phyloP scores from a whole-genome alignment of 2,329 filamentous ascomycete genomes.

The Cryoendolithus antarcticus region DNA sequence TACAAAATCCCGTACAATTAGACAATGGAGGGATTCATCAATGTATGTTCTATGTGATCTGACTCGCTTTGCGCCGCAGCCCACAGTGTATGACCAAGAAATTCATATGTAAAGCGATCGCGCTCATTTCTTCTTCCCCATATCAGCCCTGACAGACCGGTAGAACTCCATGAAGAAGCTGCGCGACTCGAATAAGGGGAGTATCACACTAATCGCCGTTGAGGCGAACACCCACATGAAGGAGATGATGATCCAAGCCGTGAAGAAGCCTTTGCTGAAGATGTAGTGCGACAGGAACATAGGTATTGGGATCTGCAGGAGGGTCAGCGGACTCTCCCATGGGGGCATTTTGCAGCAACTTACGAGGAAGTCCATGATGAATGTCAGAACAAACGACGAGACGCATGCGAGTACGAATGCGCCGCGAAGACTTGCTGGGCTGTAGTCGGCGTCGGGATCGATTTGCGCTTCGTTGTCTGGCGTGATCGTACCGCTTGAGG shows the following conservation, averaged over 20 bases:
- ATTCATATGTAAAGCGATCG: too few relatives aligned
- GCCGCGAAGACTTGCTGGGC: constrained; percentile 21
- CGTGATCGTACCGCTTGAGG: not conserved
- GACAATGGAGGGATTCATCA: too few relatives aligned
- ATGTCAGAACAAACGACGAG: constrained; percentile 24
- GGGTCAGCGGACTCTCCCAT: too few relatives aligned
- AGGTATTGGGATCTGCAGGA: constrained; percentile 23
- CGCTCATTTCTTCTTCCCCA: too few relatives aligned
- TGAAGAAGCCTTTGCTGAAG: constrained; percentile 29
- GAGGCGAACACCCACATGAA: constrained; percentile 30
- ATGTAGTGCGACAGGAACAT: constrained; percentile 30
- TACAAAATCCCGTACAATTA: too few relatives aligned
- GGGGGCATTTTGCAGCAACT: too few relatives aligned
- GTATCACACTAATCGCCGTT: constrained; percentile 23
- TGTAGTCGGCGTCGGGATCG: constrained; percentile 18
- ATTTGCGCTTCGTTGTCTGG: constrained; percentile 16
- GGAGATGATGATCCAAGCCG: constrained; percentile 26
- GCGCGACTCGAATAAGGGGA: constrained; percentile 31
- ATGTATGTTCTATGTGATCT: too few relatives aligned
- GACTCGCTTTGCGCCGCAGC: too few relatives aligned
- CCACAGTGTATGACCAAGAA: too few relatives aligned
- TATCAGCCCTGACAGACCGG: too few relatives aligned
- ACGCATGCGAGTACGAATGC: constrained; percentile 28
- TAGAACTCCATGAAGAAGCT: constrained; percentile 11
- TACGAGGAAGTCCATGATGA: constrained; percentile 26